Percentiles rank a stretch among this genome's conserved stretches.
phyloP scores from a whole-genome alignment of 2,329 filamentous ascomycete genomes.

The Lasiodiplodia citricola region DNA sequence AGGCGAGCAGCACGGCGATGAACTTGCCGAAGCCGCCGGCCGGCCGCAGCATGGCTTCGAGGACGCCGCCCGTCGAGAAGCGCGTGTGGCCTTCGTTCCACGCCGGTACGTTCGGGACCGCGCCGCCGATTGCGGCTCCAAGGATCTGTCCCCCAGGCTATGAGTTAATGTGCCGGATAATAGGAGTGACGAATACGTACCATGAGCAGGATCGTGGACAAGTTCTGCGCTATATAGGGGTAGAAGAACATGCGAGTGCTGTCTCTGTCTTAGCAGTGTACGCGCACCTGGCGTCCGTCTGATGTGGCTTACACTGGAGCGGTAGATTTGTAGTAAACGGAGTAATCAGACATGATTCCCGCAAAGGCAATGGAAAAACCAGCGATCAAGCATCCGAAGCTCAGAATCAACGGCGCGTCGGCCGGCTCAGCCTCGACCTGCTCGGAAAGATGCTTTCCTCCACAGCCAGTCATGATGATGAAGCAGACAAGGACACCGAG shows the following conservation, averaged over 20 bases:
- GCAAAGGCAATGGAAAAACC: constrained; percentile 69
- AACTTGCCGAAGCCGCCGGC: constrained; percentile 68
- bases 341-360: constrained; percentile 64
- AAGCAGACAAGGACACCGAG: constrained; percentile 62
- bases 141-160: constrained; percentile 39
- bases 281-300: constrained; percentile 26
- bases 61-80: constrained; percentile 63
- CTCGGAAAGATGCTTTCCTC: constrained; percentile 55
- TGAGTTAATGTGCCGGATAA: background rate
- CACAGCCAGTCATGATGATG: constrained; percentile 60
- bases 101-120: constrained; percentile 58
- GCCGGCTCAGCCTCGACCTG: constrained; percentile 52
- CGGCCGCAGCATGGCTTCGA: constrained; percentile 64
- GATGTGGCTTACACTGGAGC: constrained; percentile 53
- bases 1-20: constrained; percentile 62
- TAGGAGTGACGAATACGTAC: constrained; percentile 30
- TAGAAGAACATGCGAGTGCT: constrained; percentile 58
- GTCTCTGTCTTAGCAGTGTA: background rate
- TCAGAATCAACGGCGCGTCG: constrained; percentile 56
- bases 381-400: constrained; percentile 66
- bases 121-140: constrained; percentile 68
- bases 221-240: constrained; percentile 60
- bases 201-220: constrained; percentile 66
- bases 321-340: constrained; percentile 64
- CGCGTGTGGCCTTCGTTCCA: constrained; percentile 52